A percentile compares a stretch with the other conserved stretches of the same genome.
Conservation (phyloP, 2,329 filamentous ascomycete species). For the Dothideomycetidae sp. region DNA sequence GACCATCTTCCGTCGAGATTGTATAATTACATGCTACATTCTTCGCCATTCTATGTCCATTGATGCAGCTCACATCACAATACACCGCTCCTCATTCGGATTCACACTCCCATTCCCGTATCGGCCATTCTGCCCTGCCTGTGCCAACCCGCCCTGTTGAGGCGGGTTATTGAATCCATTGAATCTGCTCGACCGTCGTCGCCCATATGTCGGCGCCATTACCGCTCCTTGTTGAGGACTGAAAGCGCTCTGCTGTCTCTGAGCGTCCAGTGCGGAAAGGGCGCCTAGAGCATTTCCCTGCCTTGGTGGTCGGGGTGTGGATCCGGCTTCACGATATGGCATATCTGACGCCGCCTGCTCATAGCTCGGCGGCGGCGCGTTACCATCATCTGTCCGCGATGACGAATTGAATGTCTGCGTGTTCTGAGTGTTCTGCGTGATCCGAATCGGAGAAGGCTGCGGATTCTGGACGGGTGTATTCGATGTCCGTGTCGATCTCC, state of each 20-base stretch:
- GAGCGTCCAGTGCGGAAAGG: slow-evolving; percentile 20
- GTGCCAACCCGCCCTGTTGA: neutral
- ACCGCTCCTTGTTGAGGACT: slow-evolving; percentile 4
- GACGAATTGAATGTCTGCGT: slow-evolving; percentile 2
- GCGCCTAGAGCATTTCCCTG: slow-evolving; percentile 23
- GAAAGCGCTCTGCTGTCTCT: slow-evolving; percentile 11
- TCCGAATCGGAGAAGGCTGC: slow-evolving; percentile 11
- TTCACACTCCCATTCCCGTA: neutral
- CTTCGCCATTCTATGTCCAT: no score
- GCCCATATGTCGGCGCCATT: slow-evolving; percentile 6
- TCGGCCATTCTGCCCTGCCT: neutral
- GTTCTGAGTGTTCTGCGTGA: slow-evolving; percentile 10
- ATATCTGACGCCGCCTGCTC: slow-evolving; percentile 46
- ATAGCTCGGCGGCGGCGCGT: slow-evolving; percentile 49
- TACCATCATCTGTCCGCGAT: slow-evolving; percentile 24
- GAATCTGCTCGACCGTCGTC: slow-evolving; percentile 5
- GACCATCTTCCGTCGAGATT: neutral
- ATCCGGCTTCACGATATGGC: slow-evolving; percentile 32
- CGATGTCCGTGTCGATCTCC: slow-evolving; percentile 18
- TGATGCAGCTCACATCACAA: slow-evolving; percentile 6
- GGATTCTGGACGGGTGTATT: slow-evolving; percentile 16
- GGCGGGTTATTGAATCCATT: slow-evolving; percentile 1
- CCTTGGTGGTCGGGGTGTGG: slow-evolving; percentile 15
- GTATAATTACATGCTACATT: no score
- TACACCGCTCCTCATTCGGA: slow-evolving; percentile 3